These are phyloP conservation scores for Claviceps maximensis DNA, from an alignment of 2,329 filamentous ascomycete genomes.

Conservation along the genomic window DNA sequence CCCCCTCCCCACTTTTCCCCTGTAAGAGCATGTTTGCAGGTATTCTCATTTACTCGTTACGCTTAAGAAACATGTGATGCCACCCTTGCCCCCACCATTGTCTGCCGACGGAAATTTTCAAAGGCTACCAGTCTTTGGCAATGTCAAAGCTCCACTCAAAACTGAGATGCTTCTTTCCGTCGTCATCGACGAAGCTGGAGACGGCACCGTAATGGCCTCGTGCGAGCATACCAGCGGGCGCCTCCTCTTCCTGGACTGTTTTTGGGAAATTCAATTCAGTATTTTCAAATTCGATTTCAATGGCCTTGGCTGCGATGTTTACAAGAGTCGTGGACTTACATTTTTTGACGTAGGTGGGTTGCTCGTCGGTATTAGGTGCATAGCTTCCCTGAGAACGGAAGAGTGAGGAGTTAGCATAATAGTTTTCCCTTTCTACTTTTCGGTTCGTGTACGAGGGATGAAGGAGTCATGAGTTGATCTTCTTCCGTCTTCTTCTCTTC, in stretches of 20 bases:
- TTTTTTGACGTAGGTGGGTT: constrained; percentile 75
- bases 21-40: constrained; percentile 5
- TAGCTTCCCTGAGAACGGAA: constrained; percentile 54
- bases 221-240: constrained; percentile 78
- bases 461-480: too few species aligned
- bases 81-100: neutral
- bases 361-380: constrained; percentile 81
- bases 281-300: neutral
- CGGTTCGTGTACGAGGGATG: neutral
- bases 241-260: constrained; percentile 78
- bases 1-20: neutral
- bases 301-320: neutral
- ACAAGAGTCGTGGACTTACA: constrained; percentile 47
- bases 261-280: neutral
- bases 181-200: constrained; percentile 90
- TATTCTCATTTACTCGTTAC: constrained; percentile 11
- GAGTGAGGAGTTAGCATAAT: neutral
- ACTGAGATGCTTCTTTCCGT: constrained; percentile 75
- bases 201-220: constrained; percentile 82
- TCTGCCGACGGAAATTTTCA: constrained; percentile 3
- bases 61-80: constrained; percentile 6
- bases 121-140: constrained; percentile 75
- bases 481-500: neutral
- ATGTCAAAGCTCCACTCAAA: constrained; percentile 98
- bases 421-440: too few species aligned